These are phyloP conservation scores for Colletotrichum godetiae DNA, from an alignment of 2,329 filamentous ascomycete genomes.

Conservation along the genomic window DNA sequence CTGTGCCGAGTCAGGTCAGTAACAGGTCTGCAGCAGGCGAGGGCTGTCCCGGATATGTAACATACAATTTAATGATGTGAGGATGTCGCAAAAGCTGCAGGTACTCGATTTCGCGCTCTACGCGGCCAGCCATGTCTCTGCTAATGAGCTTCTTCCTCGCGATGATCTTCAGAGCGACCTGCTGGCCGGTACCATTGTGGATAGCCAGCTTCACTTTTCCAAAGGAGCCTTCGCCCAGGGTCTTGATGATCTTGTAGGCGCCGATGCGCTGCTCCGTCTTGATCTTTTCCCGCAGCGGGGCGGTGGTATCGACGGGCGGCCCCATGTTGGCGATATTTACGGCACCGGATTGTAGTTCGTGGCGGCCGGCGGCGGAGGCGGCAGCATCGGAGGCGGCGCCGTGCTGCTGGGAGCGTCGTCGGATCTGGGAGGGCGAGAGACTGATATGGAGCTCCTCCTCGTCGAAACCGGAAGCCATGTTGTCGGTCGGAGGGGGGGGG, in stretches of 20 bases:
- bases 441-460: slow-evolving; percentile 86
- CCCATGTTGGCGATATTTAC: slow-evolving; percentile 49
- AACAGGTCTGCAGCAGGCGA: background rate
- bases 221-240: slow-evolving; percentile 95
- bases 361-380: slow-evolving; percentile 37
- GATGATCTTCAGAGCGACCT: slow-evolving; percentile 98
- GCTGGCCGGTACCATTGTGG: slow-evolving; percentile 90
- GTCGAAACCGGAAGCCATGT: slow-evolving; percentile 72
- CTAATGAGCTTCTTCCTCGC: slow-evolving; percentile 95
- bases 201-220: slow-evolving; percentile 98
- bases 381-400: slow-evolving; percentile 25
- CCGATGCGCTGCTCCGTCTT: slow-evolving; percentile 87
- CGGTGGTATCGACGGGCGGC: slow-evolving; percentile 38
- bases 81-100: slow-evolving; percentile 94
- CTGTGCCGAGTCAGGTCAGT: slow-evolving; percentile 54
- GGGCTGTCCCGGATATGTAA: slow-evolving; percentile 33
- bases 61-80: slow-evolving; percentile 97
- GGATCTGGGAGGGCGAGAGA: slow-evolving; percentile 65
- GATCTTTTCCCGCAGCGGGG: slow-evolving; percentile 54
- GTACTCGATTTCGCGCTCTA: slow-evolving; percentile 98
- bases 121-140: slow-evolving; percentile 95
- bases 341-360: slow-evolving; percentile 39
- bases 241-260: slow-evolving; percentile 90
- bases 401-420: slow-evolving; percentile 52
- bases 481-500: slow-evolving; percentile 26